Evolutionary conservation across 2,329 filamentous ascomycete genomes (phyloP).

Genomic region (Colletotrichum echinochloae): DNA sequence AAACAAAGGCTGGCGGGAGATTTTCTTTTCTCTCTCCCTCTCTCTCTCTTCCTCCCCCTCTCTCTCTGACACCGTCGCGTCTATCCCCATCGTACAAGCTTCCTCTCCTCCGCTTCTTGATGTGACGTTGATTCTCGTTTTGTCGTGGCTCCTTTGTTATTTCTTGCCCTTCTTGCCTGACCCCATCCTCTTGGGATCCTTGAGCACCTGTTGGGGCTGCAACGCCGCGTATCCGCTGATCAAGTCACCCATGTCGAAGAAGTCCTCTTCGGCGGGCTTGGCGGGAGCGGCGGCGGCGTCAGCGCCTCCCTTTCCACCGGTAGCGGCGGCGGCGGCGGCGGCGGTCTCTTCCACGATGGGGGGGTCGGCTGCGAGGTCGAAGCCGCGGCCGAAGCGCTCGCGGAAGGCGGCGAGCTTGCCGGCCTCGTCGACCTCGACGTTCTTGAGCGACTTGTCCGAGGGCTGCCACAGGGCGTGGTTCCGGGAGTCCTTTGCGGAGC

Average conservation of each 20-base stretch:
- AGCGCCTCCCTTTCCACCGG: conserved; percentile 2
- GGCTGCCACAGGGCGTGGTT: conserved; percentile 96
- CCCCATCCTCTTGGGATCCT: conserved; percentile 53
- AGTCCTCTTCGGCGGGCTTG: conserved; percentile 41
- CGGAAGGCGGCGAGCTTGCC: conserved; percentile 90
- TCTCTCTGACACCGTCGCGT: neutral
- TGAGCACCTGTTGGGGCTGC: conserved; percentile 48
- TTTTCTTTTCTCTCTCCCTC: neutral
- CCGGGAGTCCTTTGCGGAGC: conserved; percentile 81
- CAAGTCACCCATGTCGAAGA: conserved; percentile 60
- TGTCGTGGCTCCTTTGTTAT: conserved; percentile 48
- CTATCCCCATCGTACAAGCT: conserved; percentile 33
- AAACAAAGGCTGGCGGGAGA: conserved; percentile 2
- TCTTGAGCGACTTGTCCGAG: conserved; percentile 80
- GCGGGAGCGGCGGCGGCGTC: conserved; percentile 43
- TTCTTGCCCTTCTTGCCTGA: conserved; percentile 59
- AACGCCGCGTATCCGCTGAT: conserved; percentile 60
- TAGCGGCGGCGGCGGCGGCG: neutral
- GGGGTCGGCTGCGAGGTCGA: conserved; percentile 70
- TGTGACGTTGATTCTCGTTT: conserved; percentile 42
- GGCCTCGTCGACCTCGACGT: conserved; percentile 95
- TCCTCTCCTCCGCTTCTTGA: neutral
- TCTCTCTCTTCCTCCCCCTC: neutral
- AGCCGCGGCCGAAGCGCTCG: conserved; percentile 83
- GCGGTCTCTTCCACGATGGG: conserved; percentile 26